phyloP scores from a whole-genome alignment of 345 rosid genomes.

The Leavenworthia alabamica region DNA sequence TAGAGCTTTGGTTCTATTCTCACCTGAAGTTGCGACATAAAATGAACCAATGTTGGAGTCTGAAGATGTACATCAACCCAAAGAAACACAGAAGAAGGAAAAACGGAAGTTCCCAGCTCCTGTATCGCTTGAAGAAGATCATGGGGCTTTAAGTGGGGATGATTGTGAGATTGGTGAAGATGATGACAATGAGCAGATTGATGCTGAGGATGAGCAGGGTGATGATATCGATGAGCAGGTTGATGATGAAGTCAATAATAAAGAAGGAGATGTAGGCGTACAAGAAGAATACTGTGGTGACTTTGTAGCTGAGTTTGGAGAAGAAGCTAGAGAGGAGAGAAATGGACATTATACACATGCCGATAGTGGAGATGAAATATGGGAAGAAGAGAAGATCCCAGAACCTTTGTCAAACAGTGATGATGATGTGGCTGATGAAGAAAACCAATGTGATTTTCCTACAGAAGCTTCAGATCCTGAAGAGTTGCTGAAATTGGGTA shows the following conservation, averaged over 20 bases:
- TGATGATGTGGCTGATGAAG: neutral
- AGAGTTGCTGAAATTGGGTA: neutral
- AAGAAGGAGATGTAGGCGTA: neutral
- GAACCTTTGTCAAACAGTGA: neutral
- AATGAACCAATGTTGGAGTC: too few relatives aligned
- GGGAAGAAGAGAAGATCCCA: neutral
- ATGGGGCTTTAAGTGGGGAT: neutral
- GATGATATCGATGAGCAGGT: neutral
- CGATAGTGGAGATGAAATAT: neutral
- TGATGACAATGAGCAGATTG: neutral
- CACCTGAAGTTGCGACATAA: too few relatives aligned
- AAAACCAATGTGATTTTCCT: neutral
- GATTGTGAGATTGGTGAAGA: neutral
- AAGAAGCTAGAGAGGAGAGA: neutral
- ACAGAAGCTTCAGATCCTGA: neutral
- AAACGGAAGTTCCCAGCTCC: too few relatives aligned
- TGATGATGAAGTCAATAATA: neutral
- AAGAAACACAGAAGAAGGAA: too few relatives aligned
- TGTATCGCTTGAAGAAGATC: neutral
- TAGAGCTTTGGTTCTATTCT: too few relatives aligned
- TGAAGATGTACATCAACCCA: too few relatives aligned
- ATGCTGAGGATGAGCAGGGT: neutral
- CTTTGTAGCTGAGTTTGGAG: neutral
- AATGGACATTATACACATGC: neutral
- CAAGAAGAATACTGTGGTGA: neutral